Percentiles rank a stretch among this genome's conserved stretches.
Conservation (phyloP, 2,329 filamentous ascomycete species). For the Verticillium nubilum region DNA sequence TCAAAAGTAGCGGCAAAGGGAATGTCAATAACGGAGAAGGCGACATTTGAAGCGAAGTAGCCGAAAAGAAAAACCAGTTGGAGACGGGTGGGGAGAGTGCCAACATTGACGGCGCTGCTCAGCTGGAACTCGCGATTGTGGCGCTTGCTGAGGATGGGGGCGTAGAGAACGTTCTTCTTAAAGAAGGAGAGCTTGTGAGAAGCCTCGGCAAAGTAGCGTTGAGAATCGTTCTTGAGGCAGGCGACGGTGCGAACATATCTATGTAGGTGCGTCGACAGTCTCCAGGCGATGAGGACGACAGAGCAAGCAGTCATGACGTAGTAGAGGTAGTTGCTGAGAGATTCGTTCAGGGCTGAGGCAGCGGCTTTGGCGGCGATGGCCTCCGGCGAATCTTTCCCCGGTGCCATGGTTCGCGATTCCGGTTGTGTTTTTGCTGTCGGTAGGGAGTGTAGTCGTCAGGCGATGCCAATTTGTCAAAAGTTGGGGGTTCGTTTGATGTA, state of each 20-base stretch:
- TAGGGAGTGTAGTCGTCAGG: background rate
- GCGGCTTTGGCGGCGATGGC: background rate
- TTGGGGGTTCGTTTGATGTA: background rate
- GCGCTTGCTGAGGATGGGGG: conserved; percentile 58
- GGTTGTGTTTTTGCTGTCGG: background rate
- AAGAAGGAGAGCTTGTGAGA: conserved; percentile 49
- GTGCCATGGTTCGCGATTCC: background rate
- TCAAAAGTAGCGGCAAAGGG: conserved; percentile 45
- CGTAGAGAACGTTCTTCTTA: conserved; percentile 61
- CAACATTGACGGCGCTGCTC: conserved; percentile 53
- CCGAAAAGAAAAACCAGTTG: conserved; percentile 53
- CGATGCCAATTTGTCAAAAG: background rate
- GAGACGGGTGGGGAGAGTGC: conserved; percentile 62
- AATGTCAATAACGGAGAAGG: conserved; percentile 67
- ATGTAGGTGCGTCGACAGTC: conserved; percentile 52
- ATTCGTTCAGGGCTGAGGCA: conserved; percentile 39
- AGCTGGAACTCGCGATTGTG: conserved; percentile 63
- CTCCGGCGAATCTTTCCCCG: conserved; percentile 1
- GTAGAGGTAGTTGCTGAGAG: conserved; percentile 56
- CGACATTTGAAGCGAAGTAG: conserved; percentile 63
- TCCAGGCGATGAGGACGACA: conserved; percentile 61
- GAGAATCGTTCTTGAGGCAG: conserved; percentile 72
- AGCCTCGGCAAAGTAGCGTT: conserved; percentile 69
- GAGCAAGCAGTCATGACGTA: conserved; percentile 61
- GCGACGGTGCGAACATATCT: conserved; percentile 68